These are phyloP conservation scores for Paraconiothyrium brasiliense DNA, from an alignment of 2,329 filamentous ascomycete genomes.

Conservation along the genomic window DNA sequence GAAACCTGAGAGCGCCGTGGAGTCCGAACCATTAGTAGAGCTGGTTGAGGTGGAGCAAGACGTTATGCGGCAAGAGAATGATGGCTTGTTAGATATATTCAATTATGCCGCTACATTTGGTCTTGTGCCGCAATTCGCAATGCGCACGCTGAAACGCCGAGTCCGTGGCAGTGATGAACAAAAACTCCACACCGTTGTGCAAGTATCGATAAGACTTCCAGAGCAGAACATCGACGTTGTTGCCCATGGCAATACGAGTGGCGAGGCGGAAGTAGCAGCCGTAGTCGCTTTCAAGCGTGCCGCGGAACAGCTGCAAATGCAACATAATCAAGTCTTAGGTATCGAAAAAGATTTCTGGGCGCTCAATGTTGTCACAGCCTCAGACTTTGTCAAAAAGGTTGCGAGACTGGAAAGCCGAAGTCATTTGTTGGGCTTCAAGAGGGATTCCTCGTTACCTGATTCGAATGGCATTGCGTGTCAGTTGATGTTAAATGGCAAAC, in stretches of 20 bases:
- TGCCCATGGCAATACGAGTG: neutral
- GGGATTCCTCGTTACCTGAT: neutral
- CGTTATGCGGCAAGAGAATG: neutral
- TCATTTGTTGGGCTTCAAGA: neutral
- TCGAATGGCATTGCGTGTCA: neutral
- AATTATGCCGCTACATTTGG: slow-evolving; percentile 13
- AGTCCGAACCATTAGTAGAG: neutral
- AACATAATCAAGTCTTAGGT: neutral
- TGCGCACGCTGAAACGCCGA: neutral
- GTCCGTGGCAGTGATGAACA: neutral
- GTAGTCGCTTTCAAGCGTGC: neutral
- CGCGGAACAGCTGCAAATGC: neutral
- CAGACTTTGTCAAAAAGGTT: neutral
- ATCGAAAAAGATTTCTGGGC: neutral
- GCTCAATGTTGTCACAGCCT: neutral
- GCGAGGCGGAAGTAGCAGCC: slow-evolving; percentile 6
- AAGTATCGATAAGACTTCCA: slow-evolving; percentile 12
- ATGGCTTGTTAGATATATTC: slow-evolving; percentile 2
- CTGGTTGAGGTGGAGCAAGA: neutral
- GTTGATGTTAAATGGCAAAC: neutral
- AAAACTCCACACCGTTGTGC: neutral
- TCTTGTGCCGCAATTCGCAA: slow-evolving; percentile 1
- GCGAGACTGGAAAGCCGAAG: neutral
- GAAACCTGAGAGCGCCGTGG: too few relatives aligned
- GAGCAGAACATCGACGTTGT: slow-evolving; percentile 8